Percentiles rank a stretch among this genome's conserved stretches.
These are phyloP conservation scores for Candida nitratophila DNA, from an alignment of 805 yeast genomes.

Conservation along the genomic window DNA sequence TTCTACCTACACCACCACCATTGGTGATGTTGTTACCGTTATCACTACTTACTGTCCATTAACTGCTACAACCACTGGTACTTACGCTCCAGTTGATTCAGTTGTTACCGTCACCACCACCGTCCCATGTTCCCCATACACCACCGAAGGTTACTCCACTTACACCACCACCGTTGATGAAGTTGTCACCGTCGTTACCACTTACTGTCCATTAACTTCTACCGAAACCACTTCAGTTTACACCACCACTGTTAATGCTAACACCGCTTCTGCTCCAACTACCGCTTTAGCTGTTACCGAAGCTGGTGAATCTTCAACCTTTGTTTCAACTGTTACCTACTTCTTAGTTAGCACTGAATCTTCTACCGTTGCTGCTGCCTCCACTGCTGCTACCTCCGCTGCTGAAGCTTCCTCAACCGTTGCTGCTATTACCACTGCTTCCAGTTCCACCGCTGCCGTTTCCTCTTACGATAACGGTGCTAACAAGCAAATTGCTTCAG, in stretches of 20 bases:
- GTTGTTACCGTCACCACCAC: slow-evolving; percentile 6
- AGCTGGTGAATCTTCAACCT: not conserved
- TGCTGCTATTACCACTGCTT: slow-evolving; percentile 11
- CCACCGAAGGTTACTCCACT: slow-evolving; percentile 3
- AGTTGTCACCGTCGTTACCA: slow-evolving; percentile 7
- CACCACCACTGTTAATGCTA: slow-evolving; percentile 1
- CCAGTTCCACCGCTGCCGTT: slow-evolving; percentile 6
- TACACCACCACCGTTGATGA: slow-evolving; percentile 4
- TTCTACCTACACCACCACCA: slow-evolving; percentile 6
- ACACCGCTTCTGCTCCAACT: slow-evolving; percentile 1
- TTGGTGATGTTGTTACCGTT: slow-evolving; percentile 19
- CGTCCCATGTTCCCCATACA: slow-evolving; percentile 3
- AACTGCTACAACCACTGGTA: slow-evolving; percentile 10
- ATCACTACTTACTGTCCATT: slow-evolving; percentile 32
- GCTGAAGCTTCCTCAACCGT: slow-evolving; percentile 4
- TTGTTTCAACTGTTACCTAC: slow-evolving; percentile 1
- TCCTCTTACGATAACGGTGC: slow-evolving; percentile 8
- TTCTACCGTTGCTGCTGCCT: slow-evolving; percentile 3
- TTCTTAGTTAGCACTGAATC: slow-evolving; percentile 2
- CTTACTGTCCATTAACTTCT: slow-evolving; percentile 9
- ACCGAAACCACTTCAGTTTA: slow-evolving; percentile 2
- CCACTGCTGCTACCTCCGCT: slow-evolving; percentile 5
- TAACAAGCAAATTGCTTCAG: slow-evolving; percentile 13
- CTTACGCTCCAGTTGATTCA: slow-evolving; percentile 12
- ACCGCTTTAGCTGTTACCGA: slow-evolving; percentile 1